phyloP scores from a whole-genome alignment of 805 yeast species.

The Wickerhamomyces silvicola region DNA sequence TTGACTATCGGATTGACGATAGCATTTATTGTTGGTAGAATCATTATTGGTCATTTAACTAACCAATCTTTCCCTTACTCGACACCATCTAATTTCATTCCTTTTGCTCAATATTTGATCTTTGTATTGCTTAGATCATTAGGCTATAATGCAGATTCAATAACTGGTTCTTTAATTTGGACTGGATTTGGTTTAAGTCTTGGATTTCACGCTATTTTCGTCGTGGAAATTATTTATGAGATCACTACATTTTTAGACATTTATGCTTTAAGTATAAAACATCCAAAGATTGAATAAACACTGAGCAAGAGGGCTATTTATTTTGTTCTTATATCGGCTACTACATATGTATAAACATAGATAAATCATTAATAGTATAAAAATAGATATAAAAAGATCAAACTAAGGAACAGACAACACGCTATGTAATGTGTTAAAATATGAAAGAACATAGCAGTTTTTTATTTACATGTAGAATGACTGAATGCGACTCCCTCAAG shows the following conservation, averaged over 20 bases:
- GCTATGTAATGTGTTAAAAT: background rate
- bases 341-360: background rate
- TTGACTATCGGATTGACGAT: constrained; percentile 67
- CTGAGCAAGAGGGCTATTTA: too few species aligned
- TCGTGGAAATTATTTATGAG: constrained; percentile 71
- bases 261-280: constrained; percentile 78
- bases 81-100: constrained; percentile 65
- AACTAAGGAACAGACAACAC: background rate
- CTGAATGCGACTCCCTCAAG: background rate
- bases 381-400: background rate
- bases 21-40: constrained; percentile 88
- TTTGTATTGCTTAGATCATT: constrained; percentile 19
- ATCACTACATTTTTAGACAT: constrained; percentile 80
- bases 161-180: constrained; percentile 52
- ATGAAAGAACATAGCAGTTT: constrained; percentile 1
- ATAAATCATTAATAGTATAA: too few species aligned
- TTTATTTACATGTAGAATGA: constrained; percentile 1
- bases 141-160: constrained; percentile 29
- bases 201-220: constrained; percentile 64
- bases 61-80: constrained; percentile 67
- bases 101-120: constrained; percentile 41
- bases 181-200: constrained; percentile 60
- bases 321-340: too few species aligned
- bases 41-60: constrained; percentile 82
- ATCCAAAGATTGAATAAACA: constrained; percentile 47